Conservation (phyloP, 2,329 filamentous ascomycete species). For the Ceratocystis colombiana region DNA sequence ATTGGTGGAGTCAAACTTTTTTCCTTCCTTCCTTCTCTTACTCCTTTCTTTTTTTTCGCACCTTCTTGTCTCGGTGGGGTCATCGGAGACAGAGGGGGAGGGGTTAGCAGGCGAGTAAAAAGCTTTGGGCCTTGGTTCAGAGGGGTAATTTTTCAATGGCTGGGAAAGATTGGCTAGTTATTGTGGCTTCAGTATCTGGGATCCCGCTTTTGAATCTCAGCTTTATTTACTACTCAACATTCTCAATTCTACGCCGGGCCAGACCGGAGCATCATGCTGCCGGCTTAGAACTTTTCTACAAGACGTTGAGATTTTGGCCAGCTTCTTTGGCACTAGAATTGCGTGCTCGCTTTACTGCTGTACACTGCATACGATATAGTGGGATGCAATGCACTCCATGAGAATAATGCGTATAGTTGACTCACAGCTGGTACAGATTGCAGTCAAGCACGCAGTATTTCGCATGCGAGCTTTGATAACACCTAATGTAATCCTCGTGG, state of each 20-base stretch:
- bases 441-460: neutral
- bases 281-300: no score
- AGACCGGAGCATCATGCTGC: neutral
- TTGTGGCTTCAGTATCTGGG: no score
- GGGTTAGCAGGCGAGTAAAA: constrained; percentile 2
- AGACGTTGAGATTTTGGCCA: no score
- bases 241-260: constrained; percentile 8
- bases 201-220: constrained; percentile 3
- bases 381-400: neutral
- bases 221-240: neutral
- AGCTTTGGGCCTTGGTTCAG: neutral
- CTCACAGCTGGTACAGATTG: neutral
- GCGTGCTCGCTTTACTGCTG: neutral
- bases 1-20: constrained; percentile 23
- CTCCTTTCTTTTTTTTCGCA: constrained; percentile 15
- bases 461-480: neutral
- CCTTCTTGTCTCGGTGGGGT: constrained; percentile 21
- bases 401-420: neutral
- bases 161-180: neutral
- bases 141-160: neutral
- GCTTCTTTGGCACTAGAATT: neutral
- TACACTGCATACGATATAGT: neutral
- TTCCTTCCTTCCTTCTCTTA: constrained; percentile 8
- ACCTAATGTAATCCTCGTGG: no score
- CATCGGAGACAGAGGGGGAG: constrained; percentile 20